phyloP scores from a whole-genome alignment of 202 grass and related monocot genomes.

The Eragrostis tef region DNA sequence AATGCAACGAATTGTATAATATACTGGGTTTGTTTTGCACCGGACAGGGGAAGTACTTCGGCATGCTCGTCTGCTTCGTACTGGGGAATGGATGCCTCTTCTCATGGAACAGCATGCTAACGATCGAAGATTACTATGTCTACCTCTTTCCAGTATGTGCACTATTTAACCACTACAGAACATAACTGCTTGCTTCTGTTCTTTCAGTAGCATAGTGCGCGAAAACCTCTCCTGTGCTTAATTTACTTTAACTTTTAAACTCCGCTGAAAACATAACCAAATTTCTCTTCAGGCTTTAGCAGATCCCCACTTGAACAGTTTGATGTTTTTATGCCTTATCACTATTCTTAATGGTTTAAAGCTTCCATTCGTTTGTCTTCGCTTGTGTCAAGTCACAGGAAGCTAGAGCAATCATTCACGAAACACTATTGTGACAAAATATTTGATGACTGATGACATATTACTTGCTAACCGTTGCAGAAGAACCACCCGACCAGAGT shows the following conservation, averaged over 20 bases:
- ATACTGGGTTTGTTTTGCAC: neutral
- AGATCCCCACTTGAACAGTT: too few species aligned
- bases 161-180: neutral
- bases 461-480: constrained; percentile 9
- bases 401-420: too few species aligned
- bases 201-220: neutral
- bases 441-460: too few species aligned
- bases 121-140: constrained; percentile 68
- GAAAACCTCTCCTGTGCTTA: too few species aligned
- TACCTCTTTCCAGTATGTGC: constrained; percentile 54
- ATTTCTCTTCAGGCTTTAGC: too few species aligned
- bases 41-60: constrained; percentile 50
- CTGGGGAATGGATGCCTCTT: constrained; percentile 69
- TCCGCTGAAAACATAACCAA: too few species aligned
- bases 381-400: too few species aligned
- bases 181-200: neutral
- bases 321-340: too few species aligned
- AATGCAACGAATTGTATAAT: neutral
- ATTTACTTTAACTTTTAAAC: too few species aligned
- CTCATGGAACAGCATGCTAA: constrained; percentile 73
- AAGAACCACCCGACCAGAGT: constrained; percentile 64
- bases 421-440: too few species aligned
- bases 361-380: too few species aligned
- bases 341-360: too few species aligned
- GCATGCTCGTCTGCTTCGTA: constrained; percentile 55